Base-by-base conservation (phyloP, 106 monocot species). In the Dendrobium chrysotoxum region DNA sequence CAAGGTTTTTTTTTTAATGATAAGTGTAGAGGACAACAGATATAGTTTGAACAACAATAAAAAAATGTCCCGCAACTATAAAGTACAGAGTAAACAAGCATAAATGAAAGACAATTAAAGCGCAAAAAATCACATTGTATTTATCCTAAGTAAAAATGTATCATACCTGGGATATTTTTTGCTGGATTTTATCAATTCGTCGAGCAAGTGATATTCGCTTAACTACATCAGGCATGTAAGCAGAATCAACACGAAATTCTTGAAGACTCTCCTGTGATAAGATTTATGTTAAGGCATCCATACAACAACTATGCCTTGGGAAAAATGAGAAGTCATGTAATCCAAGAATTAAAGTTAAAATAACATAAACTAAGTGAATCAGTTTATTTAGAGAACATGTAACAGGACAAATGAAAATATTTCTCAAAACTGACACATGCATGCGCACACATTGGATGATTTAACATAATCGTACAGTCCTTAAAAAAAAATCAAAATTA, bases 201-300 rank as follows among this genome's bases (percentile, higher is more conserved):
- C 82, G 82, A 61, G 82, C 82, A 78, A 83, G 77, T 39, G 53
- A 64, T 72, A 83, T 4, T 45, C 78, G 47, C 21, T 70, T 78
- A 53, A 83, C 68, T 40, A 83, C 35, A 78, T 72, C 50, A 70
- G 50, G 70, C 77, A 83, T 42, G 53, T 83, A 83, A 18, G 70
- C 25, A 53, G 68, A 55, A 53, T 78, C 82, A 55, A 83, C 41
- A 72, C 44, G 40, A 67, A 83, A 83, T 38, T 78, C 50, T 38
- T 57, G 77, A 83, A 83, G 26, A 18, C 78, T 83, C 44, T 83
- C 82, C 82, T 83, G 78, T 57, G 58, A 11, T 17, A 55, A 35
- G 31, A 41, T 35, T 70, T 31, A 26, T 67, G 23, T n/a, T 23
- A 20, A n/a, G 23, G 70, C 70, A 70, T 70, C 0, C 61, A 23